Conservation (phyloP, 2,329 filamentous ascomycete genomes). For the Aureobasidium sp. region DNA sequence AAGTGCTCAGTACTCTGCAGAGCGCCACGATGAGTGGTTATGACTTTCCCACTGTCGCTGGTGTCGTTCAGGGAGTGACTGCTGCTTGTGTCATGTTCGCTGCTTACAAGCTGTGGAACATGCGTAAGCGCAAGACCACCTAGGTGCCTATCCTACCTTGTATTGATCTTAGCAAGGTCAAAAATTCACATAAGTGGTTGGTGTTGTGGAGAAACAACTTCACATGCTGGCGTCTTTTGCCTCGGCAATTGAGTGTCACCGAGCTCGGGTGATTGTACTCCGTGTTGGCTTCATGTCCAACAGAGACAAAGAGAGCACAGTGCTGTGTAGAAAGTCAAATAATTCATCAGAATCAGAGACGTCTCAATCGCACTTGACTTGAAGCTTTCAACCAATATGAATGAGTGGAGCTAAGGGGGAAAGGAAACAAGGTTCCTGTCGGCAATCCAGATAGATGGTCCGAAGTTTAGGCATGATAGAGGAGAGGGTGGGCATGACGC, state of each 20-base stretch:
- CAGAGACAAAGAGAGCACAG: background rate
- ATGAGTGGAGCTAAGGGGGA: background rate
- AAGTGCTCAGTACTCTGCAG: constrained; percentile 23
- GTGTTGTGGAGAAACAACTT: background rate
- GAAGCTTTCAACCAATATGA: background rate
- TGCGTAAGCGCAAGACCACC: background rate
- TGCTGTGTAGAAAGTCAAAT: background rate
- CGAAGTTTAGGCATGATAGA: constrained; percentile 6
- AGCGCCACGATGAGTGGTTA: constrained; percentile 30
- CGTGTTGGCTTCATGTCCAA: background rate
- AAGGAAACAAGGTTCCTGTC: background rate
- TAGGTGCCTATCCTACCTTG: background rate
- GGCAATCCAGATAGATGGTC: background rate
- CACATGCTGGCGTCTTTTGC: constrained; percentile 5
- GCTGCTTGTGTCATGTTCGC: background rate
- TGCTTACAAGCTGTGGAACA: background rate
- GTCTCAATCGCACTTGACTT: background rate
- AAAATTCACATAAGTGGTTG: background rate
- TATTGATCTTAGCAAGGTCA: background rate
- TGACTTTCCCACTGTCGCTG: constrained; percentile 22
- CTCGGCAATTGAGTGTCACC: background rate
- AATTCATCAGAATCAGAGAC: background rate
- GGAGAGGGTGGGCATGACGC: background rate
- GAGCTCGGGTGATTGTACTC: background rate
- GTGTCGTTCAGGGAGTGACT: constrained; percentile 18